Conservation (phyloP, 108 stramenopile genomes). For the Skeletonema menzelii region DNA sequence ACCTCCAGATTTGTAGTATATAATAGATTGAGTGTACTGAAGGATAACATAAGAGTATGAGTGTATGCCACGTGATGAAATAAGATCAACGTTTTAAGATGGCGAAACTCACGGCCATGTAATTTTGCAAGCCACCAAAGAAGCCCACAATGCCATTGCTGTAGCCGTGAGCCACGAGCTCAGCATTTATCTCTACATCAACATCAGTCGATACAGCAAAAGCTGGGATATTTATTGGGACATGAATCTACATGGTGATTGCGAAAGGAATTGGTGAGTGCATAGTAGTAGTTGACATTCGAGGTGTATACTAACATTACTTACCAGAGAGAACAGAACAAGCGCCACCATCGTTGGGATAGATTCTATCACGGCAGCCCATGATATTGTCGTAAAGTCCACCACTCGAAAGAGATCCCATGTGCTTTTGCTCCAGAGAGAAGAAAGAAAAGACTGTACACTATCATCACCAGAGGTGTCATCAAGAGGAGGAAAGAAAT, state of each 20-base stretch:
- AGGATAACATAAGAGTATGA: no score
- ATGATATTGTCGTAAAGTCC: constrained; percentile 55
- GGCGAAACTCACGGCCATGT: constrained; percentile 63
- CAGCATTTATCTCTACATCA: constrained; percentile 79
- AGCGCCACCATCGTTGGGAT: constrained; percentile 69
- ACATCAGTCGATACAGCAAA: constrained; percentile 70
- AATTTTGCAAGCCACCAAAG: constrained; percentile 73
- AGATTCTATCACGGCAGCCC: constrained; percentile 55
- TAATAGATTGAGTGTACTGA: constrained; percentile 39
- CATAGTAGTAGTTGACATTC: no score
- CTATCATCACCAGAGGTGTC: constrained; percentile 5
- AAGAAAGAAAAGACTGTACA: constrained; percentile 4
- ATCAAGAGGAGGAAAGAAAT: constrained; percentile 66
- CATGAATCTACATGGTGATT: not conserved
- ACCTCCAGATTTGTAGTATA: constrained; percentile 82
- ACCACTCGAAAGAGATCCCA: constrained; percentile 41
- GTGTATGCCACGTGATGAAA: no score
- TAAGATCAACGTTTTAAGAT: no score
- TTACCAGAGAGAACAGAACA: constrained; percentile 67
- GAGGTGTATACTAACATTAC: constrained; percentile 14
- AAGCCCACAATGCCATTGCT: constrained; percentile 68
- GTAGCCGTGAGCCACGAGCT: constrained; percentile 79
- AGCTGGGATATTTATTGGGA: constrained; percentile 80
- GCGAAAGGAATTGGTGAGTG: not conserved
- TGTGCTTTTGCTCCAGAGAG: constrained; percentile 30